A percentile compares a stretch with the other conserved stretches of the same genome.
These are phyloP conservation scores for Colletotrichum brevisporum DNA, from an alignment of 2,329 filamentous ascomycete species.

Conservation along the genomic window DNA sequence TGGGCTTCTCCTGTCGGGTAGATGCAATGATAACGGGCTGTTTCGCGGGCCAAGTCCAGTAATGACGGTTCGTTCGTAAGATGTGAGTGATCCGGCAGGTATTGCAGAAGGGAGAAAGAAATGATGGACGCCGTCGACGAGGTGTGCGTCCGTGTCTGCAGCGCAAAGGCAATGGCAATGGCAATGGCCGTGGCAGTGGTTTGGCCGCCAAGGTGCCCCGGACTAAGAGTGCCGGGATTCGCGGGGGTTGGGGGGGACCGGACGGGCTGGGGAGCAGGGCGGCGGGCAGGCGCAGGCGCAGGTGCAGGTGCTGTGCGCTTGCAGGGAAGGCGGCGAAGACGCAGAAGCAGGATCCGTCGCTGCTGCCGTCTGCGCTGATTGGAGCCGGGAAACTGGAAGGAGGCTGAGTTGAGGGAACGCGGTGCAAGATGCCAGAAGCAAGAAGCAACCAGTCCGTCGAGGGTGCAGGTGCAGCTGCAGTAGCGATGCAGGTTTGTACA, in stretches of 20 bases:
- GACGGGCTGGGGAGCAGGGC: slow-evolving; percentile 17
- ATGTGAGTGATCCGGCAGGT: too few species aligned
- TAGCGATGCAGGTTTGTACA: not conserved
- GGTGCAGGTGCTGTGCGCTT: slow-evolving; percentile 2
- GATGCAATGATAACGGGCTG: too few species aligned
- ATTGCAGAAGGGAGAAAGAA: too few species aligned
- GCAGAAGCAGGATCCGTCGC: slow-evolving; percentile 2
- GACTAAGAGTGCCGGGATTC: slow-evolving; percentile 41
- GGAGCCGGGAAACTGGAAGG: slow-evolving; percentile 9
- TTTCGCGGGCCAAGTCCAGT: too few species aligned
- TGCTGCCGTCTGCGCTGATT: not conserved
- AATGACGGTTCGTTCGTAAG: too few species aligned
- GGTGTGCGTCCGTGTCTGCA: slow-evolving; percentile 1
- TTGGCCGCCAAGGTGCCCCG: slow-evolving; percentile 35
- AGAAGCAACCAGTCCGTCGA: not conserved
- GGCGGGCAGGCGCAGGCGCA: slow-evolving; percentile 18
- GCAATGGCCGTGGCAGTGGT: too few species aligned
- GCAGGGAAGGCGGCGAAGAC: slow-evolving; percentile 3
- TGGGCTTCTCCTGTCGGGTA: too few species aligned
- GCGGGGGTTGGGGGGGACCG: slow-evolving; percentile 33
- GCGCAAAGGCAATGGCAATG: slow-evolving; percentile 9
- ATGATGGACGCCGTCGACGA: not conserved
- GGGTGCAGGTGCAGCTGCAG: too few species aligned
- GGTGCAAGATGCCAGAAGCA: slow-evolving; percentile 26
- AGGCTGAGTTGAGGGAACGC: slow-evolving; percentile 28